Conservation (phyloP, 2,329 filamentous ascomycete genomes). For the Fusarium pseudocircinatum region DNA sequence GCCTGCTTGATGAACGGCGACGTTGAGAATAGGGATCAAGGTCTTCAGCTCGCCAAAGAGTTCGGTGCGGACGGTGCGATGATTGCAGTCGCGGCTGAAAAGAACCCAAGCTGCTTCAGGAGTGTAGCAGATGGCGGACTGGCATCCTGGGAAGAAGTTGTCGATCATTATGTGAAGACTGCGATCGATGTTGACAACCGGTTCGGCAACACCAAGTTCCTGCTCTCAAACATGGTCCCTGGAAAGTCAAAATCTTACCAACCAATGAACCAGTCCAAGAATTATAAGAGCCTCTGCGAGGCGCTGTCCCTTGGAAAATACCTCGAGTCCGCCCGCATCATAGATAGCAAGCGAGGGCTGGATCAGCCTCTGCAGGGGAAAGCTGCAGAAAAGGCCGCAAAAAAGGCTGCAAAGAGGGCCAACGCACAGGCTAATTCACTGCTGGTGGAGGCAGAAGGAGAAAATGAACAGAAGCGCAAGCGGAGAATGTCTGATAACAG, state of each 20-base stretch:
- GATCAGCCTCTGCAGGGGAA: slow-evolving; percentile 57
- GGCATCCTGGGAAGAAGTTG: slow-evolving; percentile 79
- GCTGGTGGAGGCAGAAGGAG: slow-evolving; percentile 52
- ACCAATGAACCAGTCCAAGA: slow-evolving; percentile 71
- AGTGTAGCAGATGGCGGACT: slow-evolving; percentile 73
- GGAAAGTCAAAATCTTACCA: slow-evolving; percentile 75
- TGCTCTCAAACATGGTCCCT: slow-evolving; percentile 85
- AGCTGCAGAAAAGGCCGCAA: slow-evolving; percentile 49
- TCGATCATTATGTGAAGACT: slow-evolving; percentile 76
- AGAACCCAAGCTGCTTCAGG: slow-evolving; percentile 89
- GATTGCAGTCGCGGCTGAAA: slow-evolving; percentile 94
- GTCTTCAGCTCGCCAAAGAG: slow-evolving; percentile 74
- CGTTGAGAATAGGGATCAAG: slow-evolving; percentile 79
- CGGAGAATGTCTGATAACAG: slow-evolving; percentile 51
- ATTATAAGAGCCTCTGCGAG: slow-evolving; percentile 75
- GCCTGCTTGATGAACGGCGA: slow-evolving; percentile 97
- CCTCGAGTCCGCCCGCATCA: slow-evolving; percentile 68
- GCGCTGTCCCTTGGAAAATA: slow-evolving; percentile 72
- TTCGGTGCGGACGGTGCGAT: slow-evolving; percentile 94
- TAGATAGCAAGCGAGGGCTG: slow-evolving; percentile 72
- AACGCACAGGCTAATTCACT: slow-evolving; percentile 59
- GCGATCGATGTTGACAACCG: slow-evolving; percentile 84
- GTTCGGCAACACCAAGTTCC: slow-evolving; percentile 92
- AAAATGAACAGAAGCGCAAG: slow-evolving; percentile 46
- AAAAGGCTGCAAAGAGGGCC: slow-evolving; percentile 46